Percentiles rank a stretch among this genome's conserved stretches.
Evolutionary conservation across 2,329 filamentous ascomycete genomes (phyloP).

Genomic region (Tolypocladium amazonense): DNA sequence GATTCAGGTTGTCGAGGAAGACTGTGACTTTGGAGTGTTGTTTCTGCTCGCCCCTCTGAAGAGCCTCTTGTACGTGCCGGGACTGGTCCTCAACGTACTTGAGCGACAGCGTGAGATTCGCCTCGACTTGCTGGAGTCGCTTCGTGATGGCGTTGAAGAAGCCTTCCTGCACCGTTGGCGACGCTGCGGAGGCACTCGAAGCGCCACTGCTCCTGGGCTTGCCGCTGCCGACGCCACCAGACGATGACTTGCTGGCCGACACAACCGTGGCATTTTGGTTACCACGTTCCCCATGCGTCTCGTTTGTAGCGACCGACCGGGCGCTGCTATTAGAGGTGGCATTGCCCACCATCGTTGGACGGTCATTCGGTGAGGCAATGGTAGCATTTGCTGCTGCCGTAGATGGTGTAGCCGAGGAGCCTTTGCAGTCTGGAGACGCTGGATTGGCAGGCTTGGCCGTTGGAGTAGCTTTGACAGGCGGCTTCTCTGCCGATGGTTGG

Average conservation of each 20-base stretch:
- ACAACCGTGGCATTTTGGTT: neutral
- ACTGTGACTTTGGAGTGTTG: constrained; percentile 74
- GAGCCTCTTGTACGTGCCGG: constrained; percentile 75
- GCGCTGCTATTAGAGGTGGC: neutral
- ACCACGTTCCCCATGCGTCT: constrained; percentile 1
- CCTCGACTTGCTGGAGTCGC: constrained; percentile 79
- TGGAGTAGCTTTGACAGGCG: neutral
- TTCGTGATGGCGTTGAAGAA: constrained; percentile 98
- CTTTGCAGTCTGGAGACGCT: neutral
- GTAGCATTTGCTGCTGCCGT: constrained; percentile 1
- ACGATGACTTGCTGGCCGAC: neutral
- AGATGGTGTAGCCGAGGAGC: neutral
- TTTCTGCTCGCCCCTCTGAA: constrained; percentile 75
- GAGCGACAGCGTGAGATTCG: constrained; percentile 83
- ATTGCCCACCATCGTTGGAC: neutral
- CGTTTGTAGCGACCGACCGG: neutral
- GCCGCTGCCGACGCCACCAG: constrained; percentile 7
- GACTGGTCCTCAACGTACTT: constrained; percentile 98
- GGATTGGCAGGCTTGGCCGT: neutral
- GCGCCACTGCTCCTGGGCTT: constrained; percentile 20
- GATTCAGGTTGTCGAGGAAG: constrained; percentile 79
- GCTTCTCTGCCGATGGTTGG: neutral
- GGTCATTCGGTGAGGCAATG: neutral
- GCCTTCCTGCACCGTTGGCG: constrained; percentile 86
- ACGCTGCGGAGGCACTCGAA: constrained; percentile 18